These are phyloP conservation scores for Candida albicans DNA, from an alignment of 1,139 yeast genomes.

Conservation along the genomic window DNA sequence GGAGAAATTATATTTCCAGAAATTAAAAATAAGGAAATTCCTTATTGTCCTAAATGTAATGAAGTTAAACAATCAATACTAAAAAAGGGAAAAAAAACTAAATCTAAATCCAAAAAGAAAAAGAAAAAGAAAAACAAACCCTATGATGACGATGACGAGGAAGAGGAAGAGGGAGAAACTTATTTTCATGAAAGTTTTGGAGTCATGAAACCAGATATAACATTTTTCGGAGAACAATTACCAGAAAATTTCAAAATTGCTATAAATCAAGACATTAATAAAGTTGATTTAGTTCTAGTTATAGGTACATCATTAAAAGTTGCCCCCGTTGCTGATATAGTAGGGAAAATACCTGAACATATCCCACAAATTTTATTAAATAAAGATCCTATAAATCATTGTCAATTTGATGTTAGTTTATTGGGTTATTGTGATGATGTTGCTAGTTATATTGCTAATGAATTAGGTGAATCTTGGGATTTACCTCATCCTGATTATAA, in stretches of 20 bases:
- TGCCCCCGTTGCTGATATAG: slow-evolving; percentile 93
- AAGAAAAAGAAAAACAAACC: too few relatives aligned
- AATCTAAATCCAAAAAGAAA: too few relatives aligned
- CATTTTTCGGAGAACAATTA: slow-evolving; percentile 88
- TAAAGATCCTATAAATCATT: slow-evolving; percentile 74
- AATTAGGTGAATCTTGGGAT: slow-evolving; percentile 58
- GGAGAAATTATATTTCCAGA: slow-evolving; percentile 68
- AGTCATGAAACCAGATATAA: slow-evolving; percentile 93
- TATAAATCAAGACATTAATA: slow-evolving; percentile 55
- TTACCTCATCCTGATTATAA: slow-evolving; percentile 52
- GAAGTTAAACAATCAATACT: slow-evolving; percentile 38
- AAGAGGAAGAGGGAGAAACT: slow-evolving; percentile 23
- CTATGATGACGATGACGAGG: too few relatives aligned
- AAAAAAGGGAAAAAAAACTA: too few relatives aligned
- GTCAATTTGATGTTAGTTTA: slow-evolving; percentile 77
- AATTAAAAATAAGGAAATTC: slow-evolving; percentile 60
- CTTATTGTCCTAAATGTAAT: slow-evolving; percentile 71
- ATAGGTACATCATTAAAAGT: slow-evolving; percentile 94
- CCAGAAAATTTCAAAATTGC: slow-evolving; percentile 72
- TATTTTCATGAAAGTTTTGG: slow-evolving; percentile 56
- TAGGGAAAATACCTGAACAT: slow-evolving; percentile 64
- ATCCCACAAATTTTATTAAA: slow-evolving; percentile 87
- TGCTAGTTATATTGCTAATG: slow-evolving; percentile 62
- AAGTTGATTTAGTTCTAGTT: slow-evolving; percentile 81
- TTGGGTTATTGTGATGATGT: slow-evolving; percentile 89